Base-by-base conservation (phyloP, 129 eudicot species). In the Artemisia tridentata region DNA sequence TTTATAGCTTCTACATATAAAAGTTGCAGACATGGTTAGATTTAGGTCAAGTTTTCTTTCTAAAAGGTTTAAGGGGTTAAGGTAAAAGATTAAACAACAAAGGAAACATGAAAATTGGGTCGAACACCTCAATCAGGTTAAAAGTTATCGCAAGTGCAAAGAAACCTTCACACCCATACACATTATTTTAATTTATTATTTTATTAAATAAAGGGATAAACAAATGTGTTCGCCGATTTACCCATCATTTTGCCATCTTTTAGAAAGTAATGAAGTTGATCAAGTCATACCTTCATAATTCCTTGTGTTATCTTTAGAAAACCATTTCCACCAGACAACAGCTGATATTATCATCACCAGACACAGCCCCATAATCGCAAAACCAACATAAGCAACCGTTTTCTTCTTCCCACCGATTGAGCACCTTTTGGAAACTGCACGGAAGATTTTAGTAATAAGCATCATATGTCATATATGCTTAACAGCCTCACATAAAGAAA, bases 281-380 rank as follows among this genome's bases (percentile, higher is more conserved):
- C 1, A n/a, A 15, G 29, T 49, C 46, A 63, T 63, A 80, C 80
- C 84, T 53, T n/a, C 66, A 48, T 53, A 54, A 18, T 18, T 52
- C 58, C 46, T 69, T 63, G 54, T 62, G 23, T 38, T 66, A 47
- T 41, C 41, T 19, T 21, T 29, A 11, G 61, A 65, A 76, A 17
- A 76, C 7, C 78, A 68, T 76, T 56, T 76, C 84, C 84, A 71
- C 78, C 78, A 81, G 20, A 81, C 19, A 25, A 72, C 6, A 65
- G 63, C 81, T 12, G 68, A 48, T 53, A 81, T 25, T 65, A 81
- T 54, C 23, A 71, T 2, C 64, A 76, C 10, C 54, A 66, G 67
- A 76, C 72, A 71, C 67, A 63, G 51, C 29, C 75, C 84, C 71
- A 50, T 65, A 18, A 76, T 20, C 31, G 72, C 71, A 15, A 76